These are phyloP conservation scores for Teratosphaeria viscida DNA, from an alignment of 2,329 filamentous ascomycete genomes.

Conservation along the genomic window DNA sequence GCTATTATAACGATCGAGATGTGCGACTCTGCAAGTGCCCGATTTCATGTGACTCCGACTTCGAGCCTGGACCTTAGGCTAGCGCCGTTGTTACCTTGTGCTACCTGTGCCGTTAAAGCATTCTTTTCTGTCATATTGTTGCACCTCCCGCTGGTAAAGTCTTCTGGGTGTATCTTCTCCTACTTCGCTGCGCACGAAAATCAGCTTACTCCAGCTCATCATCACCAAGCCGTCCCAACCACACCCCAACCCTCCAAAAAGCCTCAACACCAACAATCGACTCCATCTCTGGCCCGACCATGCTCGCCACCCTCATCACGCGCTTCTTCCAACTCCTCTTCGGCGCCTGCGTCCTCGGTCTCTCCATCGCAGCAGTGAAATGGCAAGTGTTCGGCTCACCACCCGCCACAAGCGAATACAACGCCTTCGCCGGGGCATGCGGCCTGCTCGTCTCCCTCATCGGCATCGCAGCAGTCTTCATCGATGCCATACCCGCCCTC, in stretches of 20 bases:
- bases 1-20: background rate
- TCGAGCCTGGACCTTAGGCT: background rate
- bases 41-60: background rate
- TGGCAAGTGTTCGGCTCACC: conserved; percentile 12
- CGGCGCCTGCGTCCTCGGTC: conserved; percentile 17
- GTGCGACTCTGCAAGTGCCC: background rate
- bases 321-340: conserved; percentile 15
- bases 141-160: background rate
- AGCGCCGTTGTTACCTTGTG: background rate
- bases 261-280: background rate
- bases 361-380: conserved; percentile 16
- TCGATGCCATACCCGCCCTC: conserved; percentile 9
- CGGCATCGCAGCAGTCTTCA: conserved; percentile 14
- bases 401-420: conserved; percentile 13
- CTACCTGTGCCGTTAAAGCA: background rate
- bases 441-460: conserved; percentile 12
- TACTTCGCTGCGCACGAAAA: background rate
- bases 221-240: background rate
- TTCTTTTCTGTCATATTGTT: background rate
- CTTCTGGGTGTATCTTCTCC: background rate
- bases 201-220: background rate
- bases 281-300: background rate
- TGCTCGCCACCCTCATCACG: conserved; percentile 6
- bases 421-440: conserved; percentile 17
- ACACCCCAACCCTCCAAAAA: background rate